Conservation (phyloP, 75 land plant genomes). For the Selaginella moellendorffii region DNA sequence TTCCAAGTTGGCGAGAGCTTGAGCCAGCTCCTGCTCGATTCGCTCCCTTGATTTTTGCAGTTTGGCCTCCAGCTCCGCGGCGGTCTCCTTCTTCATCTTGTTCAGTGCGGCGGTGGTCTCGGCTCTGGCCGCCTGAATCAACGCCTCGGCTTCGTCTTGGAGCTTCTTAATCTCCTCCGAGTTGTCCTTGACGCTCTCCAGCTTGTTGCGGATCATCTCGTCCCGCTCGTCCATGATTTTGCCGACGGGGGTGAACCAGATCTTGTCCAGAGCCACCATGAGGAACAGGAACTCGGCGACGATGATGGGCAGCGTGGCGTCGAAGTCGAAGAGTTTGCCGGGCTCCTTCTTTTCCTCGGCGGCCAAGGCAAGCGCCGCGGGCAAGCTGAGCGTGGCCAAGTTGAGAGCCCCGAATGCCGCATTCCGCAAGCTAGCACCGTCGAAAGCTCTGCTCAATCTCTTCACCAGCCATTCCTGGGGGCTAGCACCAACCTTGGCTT, state of each 20-base stretch:
- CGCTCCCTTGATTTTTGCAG: constrained; percentile 54
- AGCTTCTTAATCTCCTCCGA: constrained; percentile 77
- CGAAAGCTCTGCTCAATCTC: not conserved
- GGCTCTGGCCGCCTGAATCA: constrained; percentile 73
- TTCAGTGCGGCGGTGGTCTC: constrained; percentile 72
- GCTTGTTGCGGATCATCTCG: constrained; percentile 51
- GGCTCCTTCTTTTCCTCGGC: constrained; percentile 31
- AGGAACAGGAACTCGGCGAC: constrained; percentile 63
- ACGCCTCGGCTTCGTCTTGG: constrained; percentile 75
- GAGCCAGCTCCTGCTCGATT: constrained; percentile 66
- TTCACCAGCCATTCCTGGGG: not conserved
- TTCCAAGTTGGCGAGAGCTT: constrained; percentile 49
- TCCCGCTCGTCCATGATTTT: constrained; percentile 89
- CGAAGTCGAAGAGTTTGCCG: constrained; percentile 86
- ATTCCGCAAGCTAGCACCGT: not conserved
- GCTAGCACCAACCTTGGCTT: not conserved
- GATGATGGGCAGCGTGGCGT: constrained; percentile 77
- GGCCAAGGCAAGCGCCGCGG: not conserved
- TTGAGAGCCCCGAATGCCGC: not conserved
- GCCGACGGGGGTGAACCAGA: constrained; percentile 81
- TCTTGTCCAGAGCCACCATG: constrained; percentile 90
- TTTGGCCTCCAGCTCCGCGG: constrained; percentile 58
- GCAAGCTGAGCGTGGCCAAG: not conserved
- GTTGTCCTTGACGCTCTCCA: constrained; percentile 61
- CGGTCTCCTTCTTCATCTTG: constrained; percentile 93